These are phyloP conservation scores for Leptodontidium sp. DNA, from an alignment of 2,329 filamentous ascomycete species.

Conservation along the genomic window DNA sequence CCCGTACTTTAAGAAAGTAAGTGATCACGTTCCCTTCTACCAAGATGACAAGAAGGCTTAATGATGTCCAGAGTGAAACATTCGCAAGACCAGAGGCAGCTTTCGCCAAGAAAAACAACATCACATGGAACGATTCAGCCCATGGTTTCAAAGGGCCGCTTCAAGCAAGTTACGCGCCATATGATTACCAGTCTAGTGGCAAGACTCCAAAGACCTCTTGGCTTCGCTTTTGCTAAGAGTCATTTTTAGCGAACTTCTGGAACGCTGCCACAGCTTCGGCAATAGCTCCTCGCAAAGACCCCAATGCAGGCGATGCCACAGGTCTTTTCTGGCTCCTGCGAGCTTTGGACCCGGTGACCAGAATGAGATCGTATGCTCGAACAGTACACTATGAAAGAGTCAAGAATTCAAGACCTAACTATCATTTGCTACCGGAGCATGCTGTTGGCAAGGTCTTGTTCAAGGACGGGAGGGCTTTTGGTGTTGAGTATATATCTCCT, in stretches of 20 bases:
- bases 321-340: constrained; percentile 30
- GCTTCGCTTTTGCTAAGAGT: background rate
- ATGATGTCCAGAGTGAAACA: constrained; percentile 45
- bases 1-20: constrained; percentile 57
- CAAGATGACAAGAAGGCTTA: background rate
- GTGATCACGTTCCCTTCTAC: background rate
- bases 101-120: constrained; percentile 47
- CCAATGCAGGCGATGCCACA: constrained; percentile 22
- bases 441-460: constrained; percentile 59
- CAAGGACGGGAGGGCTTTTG: constrained; percentile 22
- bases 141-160: constrained; percentile 62
- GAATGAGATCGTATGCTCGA: constrained; percentile 50
- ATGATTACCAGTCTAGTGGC: constrained; percentile 22
- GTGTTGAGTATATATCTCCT: constrained; percentile 14
- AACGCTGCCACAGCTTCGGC: constrained; percentile 17
- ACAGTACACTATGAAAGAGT: constrained; percentile 51
- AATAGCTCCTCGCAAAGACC: constrained; percentile 20
- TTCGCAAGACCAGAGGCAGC: constrained; percentile 47
- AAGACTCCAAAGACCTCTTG: background rate
- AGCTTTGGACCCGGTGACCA: constrained; percentile 26
- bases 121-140: constrained; percentile 44
- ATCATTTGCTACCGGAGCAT: constrained; percentile 63
- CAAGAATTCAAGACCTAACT: constrained; percentile 50
- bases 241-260: constrained; percentile 26
- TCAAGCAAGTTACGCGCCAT: constrained; percentile 50